A percentile compares a stretch with the other conserved stretches of the same genome.
Evolutionary conservation across 148 eudicot species (phyloP).

Genomic region (Fagopyrum esculentum): DNA sequence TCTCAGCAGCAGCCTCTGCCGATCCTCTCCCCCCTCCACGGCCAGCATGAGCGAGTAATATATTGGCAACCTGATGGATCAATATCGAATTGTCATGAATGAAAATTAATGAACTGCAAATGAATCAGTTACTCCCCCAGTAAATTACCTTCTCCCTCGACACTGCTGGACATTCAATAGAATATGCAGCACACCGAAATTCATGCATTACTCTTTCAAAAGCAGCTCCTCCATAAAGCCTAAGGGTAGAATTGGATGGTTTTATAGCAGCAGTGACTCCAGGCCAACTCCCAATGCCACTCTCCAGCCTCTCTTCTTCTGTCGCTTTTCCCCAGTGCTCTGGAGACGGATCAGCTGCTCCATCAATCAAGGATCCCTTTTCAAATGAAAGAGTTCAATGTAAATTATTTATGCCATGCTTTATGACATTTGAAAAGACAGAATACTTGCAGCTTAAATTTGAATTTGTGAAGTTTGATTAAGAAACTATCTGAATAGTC

Average conservation of each 20-base stretch:
- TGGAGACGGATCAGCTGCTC: conserved; percentile 95
- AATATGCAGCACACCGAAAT: conserved; percentile 92
- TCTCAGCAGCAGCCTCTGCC: conserved; percentile 94
- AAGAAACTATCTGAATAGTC: neutral
- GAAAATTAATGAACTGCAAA: neutral
- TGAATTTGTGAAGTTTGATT: neutral
- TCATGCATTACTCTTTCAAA: conserved; percentile 98
- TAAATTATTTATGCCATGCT: neutral
- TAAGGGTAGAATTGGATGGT: conserved; percentile 83
- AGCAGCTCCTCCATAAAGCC: conserved; percentile 96
- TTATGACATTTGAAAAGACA: neutral
- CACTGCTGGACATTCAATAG: conserved; percentile 83
- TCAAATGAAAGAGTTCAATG: conserved; percentile 17
- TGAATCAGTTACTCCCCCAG: conserved; percentile 1
- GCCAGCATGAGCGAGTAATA: conserved; percentile 94
- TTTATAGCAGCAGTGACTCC: conserved; percentile 59
- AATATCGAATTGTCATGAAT: neutral
- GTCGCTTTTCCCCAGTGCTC: conserved; percentile 98
- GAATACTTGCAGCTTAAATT: neutral
- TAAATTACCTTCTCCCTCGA: conserved; percentile 83
- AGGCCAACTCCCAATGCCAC: conserved; percentile 96
- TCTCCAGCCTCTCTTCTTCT: conserved; percentile 74
- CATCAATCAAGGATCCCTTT: conserved; percentile 83
- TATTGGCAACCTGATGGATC: conserved; percentile 79
- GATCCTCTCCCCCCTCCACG: conserved; percentile 86